These are phyloP conservation scores for Rutstroemia sp. DNA, from an alignment of 2,329 filamentous ascomycete species.

Conservation along the genomic window DNA sequence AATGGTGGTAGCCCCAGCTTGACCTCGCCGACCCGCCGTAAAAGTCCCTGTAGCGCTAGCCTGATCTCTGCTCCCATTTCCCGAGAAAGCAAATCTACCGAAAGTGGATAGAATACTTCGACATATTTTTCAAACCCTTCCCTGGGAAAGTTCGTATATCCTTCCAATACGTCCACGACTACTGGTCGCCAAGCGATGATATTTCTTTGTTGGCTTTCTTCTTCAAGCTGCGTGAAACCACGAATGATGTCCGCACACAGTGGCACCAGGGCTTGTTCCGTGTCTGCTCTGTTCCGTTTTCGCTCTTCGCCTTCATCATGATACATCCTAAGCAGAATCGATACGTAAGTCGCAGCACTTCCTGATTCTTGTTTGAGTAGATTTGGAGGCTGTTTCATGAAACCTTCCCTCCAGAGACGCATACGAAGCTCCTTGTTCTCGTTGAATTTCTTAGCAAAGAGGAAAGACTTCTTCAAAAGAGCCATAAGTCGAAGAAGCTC, in stretches of 20 bases:
- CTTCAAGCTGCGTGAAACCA: slow-evolving; percentile 78
- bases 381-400: slow-evolving; percentile 99
- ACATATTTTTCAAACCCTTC: slow-evolving; percentile 76
- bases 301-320: slow-evolving; percentile 80
- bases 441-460: slow-evolving; percentile 97
- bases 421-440: slow-evolving; percentile 93
- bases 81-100: slow-evolving; percentile 72
- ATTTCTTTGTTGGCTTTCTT: slow-evolving; percentile 94
- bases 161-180: slow-evolving; percentile 92
- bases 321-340: slow-evolving; percentile 96
- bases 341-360: slow-evolving; percentile 87
- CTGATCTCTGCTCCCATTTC: slow-evolving; percentile 78
- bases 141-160: slow-evolving; percentile 76
- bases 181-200: slow-evolving; percentile 96
- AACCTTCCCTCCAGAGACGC: slow-evolving; percentile 91
- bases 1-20: slow-evolving; percentile 38
- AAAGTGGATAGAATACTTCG: slow-evolving; percentile 76
- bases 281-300: slow-evolving; percentile 69
- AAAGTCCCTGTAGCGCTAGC: slow-evolving; percentile 65
- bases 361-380: slow-evolving; percentile 94
- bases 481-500: slow-evolving; percentile 90
- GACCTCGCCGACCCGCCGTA: slow-evolving; percentile 78
- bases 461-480: slow-evolving; percentile 89
- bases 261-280: slow-evolving; percentile 86
- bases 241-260: slow-evolving; percentile 91